A percentile compares a stretch with the other conserved stretches of the same genome.
These are phyloP conservation scores for Ogataea pini DNA, from an alignment of 805 yeast species.

Conservation along the genomic window DNA sequence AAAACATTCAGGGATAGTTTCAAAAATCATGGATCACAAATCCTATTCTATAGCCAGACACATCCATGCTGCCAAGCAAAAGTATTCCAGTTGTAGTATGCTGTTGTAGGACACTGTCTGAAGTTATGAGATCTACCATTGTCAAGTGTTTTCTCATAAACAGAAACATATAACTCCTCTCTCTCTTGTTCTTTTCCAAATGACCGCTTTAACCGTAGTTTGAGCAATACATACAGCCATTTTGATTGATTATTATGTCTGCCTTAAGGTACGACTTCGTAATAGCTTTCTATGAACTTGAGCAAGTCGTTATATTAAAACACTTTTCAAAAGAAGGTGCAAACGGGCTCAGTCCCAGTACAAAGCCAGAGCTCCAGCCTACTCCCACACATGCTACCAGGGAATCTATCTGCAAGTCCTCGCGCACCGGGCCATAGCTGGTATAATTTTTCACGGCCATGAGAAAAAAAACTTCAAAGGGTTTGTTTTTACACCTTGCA, in stretches of 20 bases:
- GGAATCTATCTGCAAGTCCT: background rate
- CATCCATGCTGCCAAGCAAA: too few relatives aligned
- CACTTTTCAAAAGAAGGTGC: slow-evolving; percentile 6
- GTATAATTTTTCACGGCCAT: slow-evolving; percentile 4
- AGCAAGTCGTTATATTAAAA: background rate
- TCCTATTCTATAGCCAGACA: too few relatives aligned
- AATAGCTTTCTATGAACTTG: too few relatives aligned
- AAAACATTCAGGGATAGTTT: too few relatives aligned
- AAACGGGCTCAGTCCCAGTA: slow-evolving; percentile 4
- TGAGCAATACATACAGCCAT: slow-evolving; percentile 30
- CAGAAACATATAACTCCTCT: background rate
- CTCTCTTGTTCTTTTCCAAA: background rate
- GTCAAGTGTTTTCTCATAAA: background rate
- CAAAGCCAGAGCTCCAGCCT: background rate
- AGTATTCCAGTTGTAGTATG: too few relatives aligned
- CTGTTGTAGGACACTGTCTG: background rate
- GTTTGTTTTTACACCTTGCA: slow-evolving; percentile 1
- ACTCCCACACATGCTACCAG: slow-evolving; percentile 1
- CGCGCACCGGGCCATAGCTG: slow-evolving; percentile 3
- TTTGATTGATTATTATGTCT: slow-evolving; percentile 20
- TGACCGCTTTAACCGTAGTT: background rate
- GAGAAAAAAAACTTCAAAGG: background rate
- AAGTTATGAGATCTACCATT: background rate
- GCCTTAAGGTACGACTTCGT: background rate
- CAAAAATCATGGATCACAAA: too few relatives aligned